Evolutionary conservation across 2,329 filamentous ascomycete species (phyloP), one percentile per base, ranked within the genome.

Genomic region (Clonostachys rosea): DNA sequence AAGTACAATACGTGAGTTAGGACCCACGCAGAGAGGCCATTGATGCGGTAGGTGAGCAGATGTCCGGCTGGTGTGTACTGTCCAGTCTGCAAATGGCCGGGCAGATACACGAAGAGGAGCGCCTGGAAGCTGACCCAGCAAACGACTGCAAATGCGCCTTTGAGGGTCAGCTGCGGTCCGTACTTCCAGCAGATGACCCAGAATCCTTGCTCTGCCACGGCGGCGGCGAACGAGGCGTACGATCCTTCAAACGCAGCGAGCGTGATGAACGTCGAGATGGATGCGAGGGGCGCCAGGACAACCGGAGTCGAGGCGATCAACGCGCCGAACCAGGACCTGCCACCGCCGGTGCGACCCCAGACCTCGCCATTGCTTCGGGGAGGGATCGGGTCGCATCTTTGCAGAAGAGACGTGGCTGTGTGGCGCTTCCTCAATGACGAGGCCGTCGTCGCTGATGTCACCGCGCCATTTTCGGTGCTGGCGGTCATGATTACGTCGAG

Each of bases 51-150:
- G 6, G 62, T 59, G 10, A 74, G 58, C 20, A 72, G 56, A 50
- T 73, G 52, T 1, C 70, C 70, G 14, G 68, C 70, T 5, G 70
- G 70, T 1, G 69, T 73, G 12, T 63, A 59, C 43, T 73, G 70
- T 4, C 70, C 70, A 6, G 54, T 59, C 16, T 56, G 46, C 18
- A 40, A 37, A 8, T 40, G 40, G 8, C 52, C 53, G 7, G 53
- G 50, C 45, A 36, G 47, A 18, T 20, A 43, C 13, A n/a, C 40
- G 39, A 42, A 50, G 10, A 47, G 34, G n/a, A 49, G 24, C 6
- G 35, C 50, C 36, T 53, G 50, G 7, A 54, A 40, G 6, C 40
- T 5, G 34, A 52, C 37, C 50, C 40, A 50, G 17, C 43, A 46
- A 16, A 40, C 42, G 39, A 44, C 47, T 18, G 45, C 49, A 37